phyloP scores from a whole-genome alignment of 2,329 filamentous ascomycete species.

The Corinectria fuckeliana region DNA sequence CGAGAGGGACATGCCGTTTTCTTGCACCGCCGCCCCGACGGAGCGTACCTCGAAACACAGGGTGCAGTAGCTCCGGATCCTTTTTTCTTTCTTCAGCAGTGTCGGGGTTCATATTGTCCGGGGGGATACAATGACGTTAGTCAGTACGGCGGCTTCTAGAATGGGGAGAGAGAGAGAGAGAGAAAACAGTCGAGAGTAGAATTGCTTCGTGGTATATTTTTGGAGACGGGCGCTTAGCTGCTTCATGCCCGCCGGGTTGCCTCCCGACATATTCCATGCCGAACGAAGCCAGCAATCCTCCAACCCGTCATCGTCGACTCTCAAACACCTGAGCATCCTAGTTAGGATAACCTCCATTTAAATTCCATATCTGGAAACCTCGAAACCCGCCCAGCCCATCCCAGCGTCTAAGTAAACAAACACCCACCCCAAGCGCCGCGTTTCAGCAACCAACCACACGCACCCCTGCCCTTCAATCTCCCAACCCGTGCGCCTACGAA shows the following conservation, averaged over 20 bases:
- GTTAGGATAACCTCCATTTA: not conserved
- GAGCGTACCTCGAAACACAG: conserved; percentile 1
- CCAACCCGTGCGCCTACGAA: conserved; percentile 5
- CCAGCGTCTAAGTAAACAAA: conserved; percentile 17
- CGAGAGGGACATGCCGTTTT: not conserved
- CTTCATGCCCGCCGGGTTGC: conserved; percentile 20
- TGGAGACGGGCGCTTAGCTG: conserved; percentile 4
- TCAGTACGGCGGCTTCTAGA: too few species aligned
- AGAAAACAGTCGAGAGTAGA: too few species aligned
- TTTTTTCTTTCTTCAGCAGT: conserved; percentile 31
- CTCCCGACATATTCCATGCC: conserved; percentile 11
- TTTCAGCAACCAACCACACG: conserved; percentile 15
- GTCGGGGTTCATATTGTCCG: conserved; percentile 14
- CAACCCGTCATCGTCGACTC: not conserved
- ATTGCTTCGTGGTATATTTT: not conserved
- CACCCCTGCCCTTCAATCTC: conserved; percentile 1
- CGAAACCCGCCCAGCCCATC: conserved; percentile 4
- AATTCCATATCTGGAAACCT: not conserved
- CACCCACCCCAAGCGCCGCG: conserved; percentile 8
- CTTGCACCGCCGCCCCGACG: conserved; percentile 11
- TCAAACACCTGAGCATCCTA: not conserved
- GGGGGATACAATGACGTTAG: conserved; percentile 7
- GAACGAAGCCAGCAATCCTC: conserved; percentile 2
- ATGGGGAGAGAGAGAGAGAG: too few species aligned
- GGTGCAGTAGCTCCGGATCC: not conserved